phyloP scores from a whole-genome alignment of 768 basidiomycete species.

The Gymnopilus junonius region DNA sequence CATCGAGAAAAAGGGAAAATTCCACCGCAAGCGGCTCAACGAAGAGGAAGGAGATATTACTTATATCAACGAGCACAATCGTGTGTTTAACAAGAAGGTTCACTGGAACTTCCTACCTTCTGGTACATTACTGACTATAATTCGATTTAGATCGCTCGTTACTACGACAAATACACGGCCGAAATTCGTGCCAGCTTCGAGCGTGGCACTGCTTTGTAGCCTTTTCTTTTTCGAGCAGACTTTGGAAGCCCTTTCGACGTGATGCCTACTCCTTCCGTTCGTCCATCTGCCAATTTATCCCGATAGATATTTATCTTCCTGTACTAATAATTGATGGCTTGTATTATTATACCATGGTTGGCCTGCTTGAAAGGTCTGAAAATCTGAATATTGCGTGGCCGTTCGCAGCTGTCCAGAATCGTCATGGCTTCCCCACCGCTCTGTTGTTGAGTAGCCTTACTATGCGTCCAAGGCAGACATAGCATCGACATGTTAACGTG shows the following conservation, averaged over 20 bases:
- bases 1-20: conserved; percentile 88
- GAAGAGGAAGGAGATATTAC: conserved; percentile 97
- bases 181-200: conserved; percentile 99
- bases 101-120: neutral
- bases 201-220: conserved; percentile 89
- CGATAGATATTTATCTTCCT: neutral
- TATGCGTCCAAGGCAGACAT: too few relatives aligned
- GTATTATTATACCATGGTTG: neutral
- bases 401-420: neutral
- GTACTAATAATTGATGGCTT: neutral
- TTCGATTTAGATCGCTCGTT: conserved; percentile 76
- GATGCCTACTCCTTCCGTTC: neutral
- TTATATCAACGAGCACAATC: conserved; percentile 98
- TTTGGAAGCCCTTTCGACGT: neutral
- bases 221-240: neutral
- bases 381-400: too few relatives aligned
- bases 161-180: conserved; percentile 96
- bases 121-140: neutral
- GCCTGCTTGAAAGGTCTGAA: neutral
- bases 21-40: conserved; percentile 86
- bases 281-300: neutral
- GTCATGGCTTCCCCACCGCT: too few relatives aligned
- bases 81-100: conserved; percentile 98
- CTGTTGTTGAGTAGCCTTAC: too few relatives aligned
- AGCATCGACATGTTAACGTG: too few relatives aligned